Evolutionary conservation across 1,284 basidiomycete species (phyloP).

Genomic region (Termitomyces sp.): DNA sequence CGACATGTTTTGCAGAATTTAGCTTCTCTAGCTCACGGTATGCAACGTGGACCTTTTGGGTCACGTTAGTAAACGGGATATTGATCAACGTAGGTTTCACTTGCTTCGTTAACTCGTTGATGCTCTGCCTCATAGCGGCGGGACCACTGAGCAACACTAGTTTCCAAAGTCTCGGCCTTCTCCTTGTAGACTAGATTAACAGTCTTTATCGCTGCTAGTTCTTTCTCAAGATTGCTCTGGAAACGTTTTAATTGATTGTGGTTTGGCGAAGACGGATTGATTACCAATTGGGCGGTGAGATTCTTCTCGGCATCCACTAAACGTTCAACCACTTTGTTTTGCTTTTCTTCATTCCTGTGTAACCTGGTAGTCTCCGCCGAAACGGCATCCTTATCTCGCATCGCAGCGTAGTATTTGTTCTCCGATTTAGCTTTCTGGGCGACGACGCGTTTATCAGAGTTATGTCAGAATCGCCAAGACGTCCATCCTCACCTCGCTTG

Average conservation of each 20-base stretch:
- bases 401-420: slow-evolving; percentile 90
- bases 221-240: slow-evolving; percentile 47
- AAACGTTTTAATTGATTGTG: slow-evolving; percentile 8
- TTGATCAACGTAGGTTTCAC: slow-evolving; percentile 5
- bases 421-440: slow-evolving; percentile 79
- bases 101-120: slow-evolving; percentile 29
- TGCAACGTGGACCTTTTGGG: slow-evolving; percentile 16
- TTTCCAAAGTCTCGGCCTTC: slow-evolving; percentile 35
- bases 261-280: slow-evolving; percentile 9
- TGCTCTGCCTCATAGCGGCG: slow-evolving; percentile 32
- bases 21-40: slow-evolving; percentile 27
- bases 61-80: background rate
- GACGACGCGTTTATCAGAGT: background rate
- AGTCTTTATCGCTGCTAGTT: slow-evolving; percentile 34
- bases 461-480: background rate
- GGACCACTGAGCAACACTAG: slow-evolving; percentile 32
- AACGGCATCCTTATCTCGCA: slow-evolving; percentile 84
- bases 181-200: slow-evolving; percentile 22
- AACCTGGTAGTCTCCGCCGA: slow-evolving; percentile 75
- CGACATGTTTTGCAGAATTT: slow-evolving; percentile 28
- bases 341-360: slow-evolving; percentile 61
- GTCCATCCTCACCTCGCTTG: slow-evolving; percentile 51
- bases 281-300: slow-evolving; percentile 54
- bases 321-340: slow-evolving; percentile 71
- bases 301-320: slow-evolving; percentile 64